phyloP scores from a whole-genome alignment of 2,329 filamentous ascomycete species.

The Knufia petricola region DNA sequence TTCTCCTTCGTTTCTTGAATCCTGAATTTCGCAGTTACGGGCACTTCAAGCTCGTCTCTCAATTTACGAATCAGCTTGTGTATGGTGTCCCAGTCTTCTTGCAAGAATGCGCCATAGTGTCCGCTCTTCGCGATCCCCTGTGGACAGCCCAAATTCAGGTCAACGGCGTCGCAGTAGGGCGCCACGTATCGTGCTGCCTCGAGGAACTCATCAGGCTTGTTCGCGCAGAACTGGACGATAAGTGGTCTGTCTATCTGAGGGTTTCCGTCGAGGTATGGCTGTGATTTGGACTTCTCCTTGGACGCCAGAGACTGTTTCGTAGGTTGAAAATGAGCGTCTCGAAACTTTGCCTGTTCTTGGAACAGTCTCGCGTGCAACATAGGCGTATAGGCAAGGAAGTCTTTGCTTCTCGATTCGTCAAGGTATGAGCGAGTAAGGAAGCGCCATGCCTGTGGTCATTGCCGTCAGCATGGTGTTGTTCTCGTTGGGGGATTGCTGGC shows the following conservation, averaged over 20 bases:
- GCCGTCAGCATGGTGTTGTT: slow-evolving; percentile 12
- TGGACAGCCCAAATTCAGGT: slow-evolving; percentile 84
- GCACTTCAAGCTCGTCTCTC: slow-evolving; percentile 66
- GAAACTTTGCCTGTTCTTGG: slow-evolving; percentile 63
- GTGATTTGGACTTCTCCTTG: slow-evolving; percentile 28
- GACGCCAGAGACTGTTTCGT: slow-evolving; percentile 33
- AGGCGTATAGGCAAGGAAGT: slow-evolving; percentile 78
- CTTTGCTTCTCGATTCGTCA: slow-evolving; percentile 51
- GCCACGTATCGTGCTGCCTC: slow-evolving; percentile 66
- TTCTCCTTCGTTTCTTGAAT: slow-evolving; percentile 78
- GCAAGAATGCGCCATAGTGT: slow-evolving; percentile 86
- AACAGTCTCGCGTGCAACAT: slow-evolving; percentile 96
- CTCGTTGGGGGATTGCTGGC: not conserved
- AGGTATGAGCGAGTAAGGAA: slow-evolving; percentile 92
- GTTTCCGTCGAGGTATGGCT: slow-evolving; percentile 71
- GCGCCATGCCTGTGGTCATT: slow-evolving; percentile 68
- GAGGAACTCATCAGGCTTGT: slow-evolving; percentile 38
- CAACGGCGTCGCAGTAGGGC: slow-evolving; percentile 87
- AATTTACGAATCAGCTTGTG: slow-evolving; percentile 74
- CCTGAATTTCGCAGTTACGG: slow-evolving; percentile 90
- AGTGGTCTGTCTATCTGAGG: slow-evolving; percentile 74
- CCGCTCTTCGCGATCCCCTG: slow-evolving; percentile 89
- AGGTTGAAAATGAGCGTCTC: slow-evolving; percentile 72
- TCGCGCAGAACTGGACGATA: slow-evolving; percentile 84
- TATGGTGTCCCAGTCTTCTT: slow-evolving; percentile 82